Base-by-base conservation (phyloP, 1,284 basidiomycete species). In the Apiotrichum siamense region DNA sequence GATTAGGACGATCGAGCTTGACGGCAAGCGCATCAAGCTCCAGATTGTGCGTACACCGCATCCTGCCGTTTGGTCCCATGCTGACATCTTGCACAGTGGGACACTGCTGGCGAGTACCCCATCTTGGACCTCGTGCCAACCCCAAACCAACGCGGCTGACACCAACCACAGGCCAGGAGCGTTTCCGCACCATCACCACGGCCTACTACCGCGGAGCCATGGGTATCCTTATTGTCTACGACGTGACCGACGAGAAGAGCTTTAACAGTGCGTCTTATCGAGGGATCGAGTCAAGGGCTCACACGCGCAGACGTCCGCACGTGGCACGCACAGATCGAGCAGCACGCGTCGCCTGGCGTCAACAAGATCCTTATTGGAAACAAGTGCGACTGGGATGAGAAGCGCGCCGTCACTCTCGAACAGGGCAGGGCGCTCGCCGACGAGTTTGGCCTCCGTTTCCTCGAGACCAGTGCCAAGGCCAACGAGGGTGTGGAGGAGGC, bases 191-290 rank as follows among this genome's bases (percentile, higher is more conserved):
- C 39, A 99, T 99, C 75, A 98, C 96, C 38, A 97, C 94, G 10
- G 93, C 96, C n/a, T 99, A 99, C 77, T 99, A 99, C 79, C 87
- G 96, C 63, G 96, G 96, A 40, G 96, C 96, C 17, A 98, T 98
- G 94, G 96, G 96, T 49, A 99, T 98, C 67, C 79, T 99, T 50
- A 81, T 99, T 53, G 94, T 98, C 6, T 99, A 97, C 76, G 96
- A 98, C 71, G 92, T 98, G 36, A 98, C 96, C 26, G 94, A 98
- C 75, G 91, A 97, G 75, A 85, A 88, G 65, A 96, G 90, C 24
- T 99, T 98, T 78, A 88, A 91, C 72, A 97, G 94, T 97, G 64
- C 63, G 91, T 71, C 38, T 15, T 35, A 24, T 18, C 27, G 21
- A n/a, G 27, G 27, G 7, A 18, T 15, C 15, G n/a, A n/a, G 18